A percentile compares a stretch with the other conserved stretches of the same genome.
Conservation (phyloP, 2,329 filamentous ascomycete genomes). For the Macroventuria anomochaeta region DNA sequence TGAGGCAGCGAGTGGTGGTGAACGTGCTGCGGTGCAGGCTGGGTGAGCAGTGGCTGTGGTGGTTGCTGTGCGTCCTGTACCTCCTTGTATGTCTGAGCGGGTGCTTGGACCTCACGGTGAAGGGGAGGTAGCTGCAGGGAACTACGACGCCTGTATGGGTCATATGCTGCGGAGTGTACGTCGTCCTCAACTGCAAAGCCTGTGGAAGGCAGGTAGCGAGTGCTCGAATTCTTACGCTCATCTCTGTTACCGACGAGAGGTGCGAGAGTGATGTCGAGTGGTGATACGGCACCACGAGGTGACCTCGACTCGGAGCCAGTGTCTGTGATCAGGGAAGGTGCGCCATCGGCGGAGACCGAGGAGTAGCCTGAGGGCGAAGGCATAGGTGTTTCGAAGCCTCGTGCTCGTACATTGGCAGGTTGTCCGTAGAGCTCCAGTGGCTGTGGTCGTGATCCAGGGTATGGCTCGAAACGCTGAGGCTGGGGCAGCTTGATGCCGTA, state of each 20-base stretch:
- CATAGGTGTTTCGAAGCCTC: constrained; percentile 62
- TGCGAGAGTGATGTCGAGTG: constrained; percentile 53
- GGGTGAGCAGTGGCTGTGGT: constrained; percentile 40
- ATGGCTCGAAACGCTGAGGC: constrained; percentile 41
- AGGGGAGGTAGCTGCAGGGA: constrained; percentile 47
- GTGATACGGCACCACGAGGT: constrained; percentile 54
- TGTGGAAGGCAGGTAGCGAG: constrained; percentile 46
- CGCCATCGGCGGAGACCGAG: constrained; percentile 67
- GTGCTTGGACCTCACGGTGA: constrained; percentile 30
- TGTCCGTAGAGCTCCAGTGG: constrained; percentile 41
- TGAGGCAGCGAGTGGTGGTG: constrained; percentile 44
- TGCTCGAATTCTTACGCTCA: constrained; percentile 48
- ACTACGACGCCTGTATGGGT: constrained; percentile 36
- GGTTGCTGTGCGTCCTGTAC: constrained; percentile 29
- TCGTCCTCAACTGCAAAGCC: constrained; percentile 49
- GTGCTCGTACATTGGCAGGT: constrained; percentile 32
- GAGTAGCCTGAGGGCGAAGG: constrained; percentile 69
- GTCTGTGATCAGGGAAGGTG: constrained; percentile 76
- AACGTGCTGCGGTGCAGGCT: constrained; percentile 39
- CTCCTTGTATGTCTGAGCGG: constrained; percentile 30
- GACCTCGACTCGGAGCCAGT: constrained; percentile 56
- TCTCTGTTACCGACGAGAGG: constrained; percentile 46
- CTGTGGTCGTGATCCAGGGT: constrained; percentile 41
- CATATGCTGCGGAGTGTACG: constrained; percentile 31
- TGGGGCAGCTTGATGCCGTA: constrained; percentile 43